A percentile compares a stretch with the other conserved stretches of the same genome.
Evolutionary conservation across 1,139 yeast species (phyloP).

Genomic region (Pneumocystis sp.): DNA sequence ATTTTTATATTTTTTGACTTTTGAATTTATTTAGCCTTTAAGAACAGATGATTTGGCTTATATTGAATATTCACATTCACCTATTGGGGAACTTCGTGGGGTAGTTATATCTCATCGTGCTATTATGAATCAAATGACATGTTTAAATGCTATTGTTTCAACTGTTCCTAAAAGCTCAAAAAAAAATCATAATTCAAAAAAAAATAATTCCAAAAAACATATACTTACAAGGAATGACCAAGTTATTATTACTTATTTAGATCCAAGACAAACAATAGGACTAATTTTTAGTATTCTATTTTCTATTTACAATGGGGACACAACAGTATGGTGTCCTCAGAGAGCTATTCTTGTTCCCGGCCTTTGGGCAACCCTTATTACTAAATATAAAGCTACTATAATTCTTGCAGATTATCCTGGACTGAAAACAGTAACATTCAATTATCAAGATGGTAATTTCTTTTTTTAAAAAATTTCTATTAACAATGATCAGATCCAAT

Average conservation of each 20-base stretch:
- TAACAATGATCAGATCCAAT: slow-evolving; percentile 41
- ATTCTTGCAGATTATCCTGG: slow-evolving; percentile 77
- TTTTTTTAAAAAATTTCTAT: neutral
- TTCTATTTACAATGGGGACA: slow-evolving; percentile 73
- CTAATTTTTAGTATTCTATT: slow-evolving; percentile 65
- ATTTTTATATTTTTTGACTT: neutral
- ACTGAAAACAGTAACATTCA: slow-evolving; percentile 82
- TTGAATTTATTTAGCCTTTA: slow-evolving; percentile 24
- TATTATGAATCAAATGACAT: slow-evolving; percentile 72
- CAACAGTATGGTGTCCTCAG: slow-evolving; percentile 68
- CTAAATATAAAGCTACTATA: slow-evolving; percentile 56
- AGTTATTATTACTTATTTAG: slow-evolving; percentile 54
- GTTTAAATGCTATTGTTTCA: slow-evolving; percentile 49
- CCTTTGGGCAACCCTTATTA: slow-evolving; percentile 65
- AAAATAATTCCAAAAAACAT: slow-evolving; percentile 3
- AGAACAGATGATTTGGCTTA: slow-evolving; percentile 75
- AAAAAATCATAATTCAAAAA: slow-evolving; percentile 2
- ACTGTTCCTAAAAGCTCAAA: slow-evolving; percentile 25
- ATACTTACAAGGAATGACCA: slow-evolving; percentile 6
- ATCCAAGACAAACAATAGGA: slow-evolving; percentile 78
- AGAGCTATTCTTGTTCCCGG: slow-evolving; percentile 69
- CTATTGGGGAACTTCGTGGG: slow-evolving; percentile 83
- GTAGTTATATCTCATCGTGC: slow-evolving; percentile 86
- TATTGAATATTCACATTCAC: slow-evolving; percentile 81
- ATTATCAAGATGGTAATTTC: slow-evolving; percentile 47